Conservation (phyloP, 2,329 filamentous ascomycete species). For the Penicillium aurantiogriseum region DNA sequence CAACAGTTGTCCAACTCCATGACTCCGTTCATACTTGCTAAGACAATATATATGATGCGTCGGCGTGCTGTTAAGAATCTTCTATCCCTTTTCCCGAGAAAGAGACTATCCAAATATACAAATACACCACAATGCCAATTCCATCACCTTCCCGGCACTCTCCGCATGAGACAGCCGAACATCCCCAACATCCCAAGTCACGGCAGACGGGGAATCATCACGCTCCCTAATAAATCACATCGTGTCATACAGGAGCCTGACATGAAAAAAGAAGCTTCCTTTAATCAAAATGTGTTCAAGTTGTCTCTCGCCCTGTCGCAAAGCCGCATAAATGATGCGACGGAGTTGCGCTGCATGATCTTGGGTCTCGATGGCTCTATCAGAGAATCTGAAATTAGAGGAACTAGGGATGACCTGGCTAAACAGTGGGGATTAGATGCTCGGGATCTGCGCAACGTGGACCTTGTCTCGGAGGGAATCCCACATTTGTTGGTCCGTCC, state of each 20-base stretch:
- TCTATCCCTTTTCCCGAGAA: neutral
- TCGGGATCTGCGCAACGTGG: conserved; percentile 36
- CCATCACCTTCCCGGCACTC: neutral
- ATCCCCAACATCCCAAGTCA: neutral
- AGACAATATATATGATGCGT: neutral
- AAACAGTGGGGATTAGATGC: conserved; percentile 22
- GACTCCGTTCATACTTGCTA: neutral
- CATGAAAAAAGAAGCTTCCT: neutral
- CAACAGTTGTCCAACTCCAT: neutral
- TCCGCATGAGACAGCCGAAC: neutral
- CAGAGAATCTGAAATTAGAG: conserved; percentile 9
- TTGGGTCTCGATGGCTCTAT: neutral
- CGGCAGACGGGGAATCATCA: conserved; percentile 1
- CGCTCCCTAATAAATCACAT: conserved; percentile 2
- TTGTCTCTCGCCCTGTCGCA: neutral
- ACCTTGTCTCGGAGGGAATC: conserved; percentile 34
- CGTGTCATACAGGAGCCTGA: conserved; percentile 3
- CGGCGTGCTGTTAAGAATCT: neutral
- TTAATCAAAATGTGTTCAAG: conserved; percentile 5
- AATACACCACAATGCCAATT: neutral
- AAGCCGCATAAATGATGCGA: conserved; percentile 8
- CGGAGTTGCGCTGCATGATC: conserved; percentile 3
- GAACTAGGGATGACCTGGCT: conserved; percentile 21
- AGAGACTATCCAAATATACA: neutral
- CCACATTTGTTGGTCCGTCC: conserved; percentile 37